Conservation (phyloP, 305 asterid genomes). For the Rubia peregrina region DNA sequence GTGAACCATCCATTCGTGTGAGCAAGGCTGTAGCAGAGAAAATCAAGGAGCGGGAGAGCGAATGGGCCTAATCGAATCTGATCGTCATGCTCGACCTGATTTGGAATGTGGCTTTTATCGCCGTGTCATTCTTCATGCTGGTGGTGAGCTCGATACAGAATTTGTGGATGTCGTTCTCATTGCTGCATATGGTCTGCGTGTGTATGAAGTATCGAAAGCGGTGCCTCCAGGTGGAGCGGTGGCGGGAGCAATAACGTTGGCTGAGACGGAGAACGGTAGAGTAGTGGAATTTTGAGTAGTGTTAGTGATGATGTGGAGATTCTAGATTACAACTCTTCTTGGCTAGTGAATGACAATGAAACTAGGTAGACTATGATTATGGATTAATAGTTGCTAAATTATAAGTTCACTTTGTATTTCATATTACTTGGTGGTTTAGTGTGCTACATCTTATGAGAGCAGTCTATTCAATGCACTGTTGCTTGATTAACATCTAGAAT, state of each 20-base stretch:
- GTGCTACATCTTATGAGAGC: not conserved
- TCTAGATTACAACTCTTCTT: slow-evolving; percentile 41
- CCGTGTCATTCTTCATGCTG: slow-evolving; percentile 59
- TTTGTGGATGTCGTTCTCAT: slow-evolving; percentile 63
- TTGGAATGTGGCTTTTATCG: slow-evolving; percentile 72
- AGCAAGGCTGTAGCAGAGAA: slow-evolving; percentile 81
- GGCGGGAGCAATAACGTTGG: slow-evolving; percentile 6
- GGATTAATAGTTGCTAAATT: too few relatives aligned
- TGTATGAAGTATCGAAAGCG: slow-evolving; percentile 58
- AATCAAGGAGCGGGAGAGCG: slow-evolving; percentile 80
- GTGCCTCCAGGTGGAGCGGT: slow-evolving; percentile 25
- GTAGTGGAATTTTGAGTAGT: slow-evolving; percentile 52
- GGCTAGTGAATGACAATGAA: slow-evolving; percentile 44
- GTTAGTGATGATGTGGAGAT: slow-evolving; percentile 60
- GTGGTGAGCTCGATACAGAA: slow-evolving; percentile 60
- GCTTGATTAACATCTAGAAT: not conserved
- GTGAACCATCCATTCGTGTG: slow-evolving; percentile 80
- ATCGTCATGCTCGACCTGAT: slow-evolving; percentile 62
- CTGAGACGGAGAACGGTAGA: slow-evolving; percentile 26
- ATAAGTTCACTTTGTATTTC: too few relatives aligned
- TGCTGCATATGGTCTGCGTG: slow-evolving; percentile 66
- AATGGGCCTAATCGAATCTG: slow-evolving; percentile 90
- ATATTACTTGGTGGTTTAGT: too few relatives aligned
- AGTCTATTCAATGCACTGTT: not conserved
- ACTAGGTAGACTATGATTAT: slow-evolving; percentile 40